Evolutionary conservation across 2,329 filamentous ascomycete genomes (phyloP), one percentile per base, ranked within the genome.

Genomic region (Nemania abortiva): DNA sequence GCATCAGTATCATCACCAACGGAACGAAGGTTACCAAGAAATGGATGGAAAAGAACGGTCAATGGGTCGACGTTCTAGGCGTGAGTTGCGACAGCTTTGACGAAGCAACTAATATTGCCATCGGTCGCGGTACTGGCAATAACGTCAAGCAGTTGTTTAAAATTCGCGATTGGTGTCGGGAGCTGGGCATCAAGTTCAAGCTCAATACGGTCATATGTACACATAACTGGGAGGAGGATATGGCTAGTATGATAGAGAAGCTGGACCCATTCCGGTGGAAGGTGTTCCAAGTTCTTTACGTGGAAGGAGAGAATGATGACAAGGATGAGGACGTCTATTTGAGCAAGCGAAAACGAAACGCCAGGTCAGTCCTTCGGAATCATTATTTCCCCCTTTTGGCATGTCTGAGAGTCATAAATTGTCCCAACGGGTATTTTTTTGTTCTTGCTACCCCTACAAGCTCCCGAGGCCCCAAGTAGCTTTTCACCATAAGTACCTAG

Each of bases 1-100:
- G 82, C 15, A 80, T 88, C 7, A 84, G 82, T 9, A 86, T 89
- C 69, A 84, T 88, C 63, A 84, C 81, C 60, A 88, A 89, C 73
- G 86, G 86, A 11, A 86, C 81, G 56, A 79, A 81, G 45, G 78
- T 88, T 34, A 83, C 66, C 7, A 75, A 82, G 69, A 73, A 73
- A 10, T 88, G 82, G 76, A 73, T 88, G 45, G 68, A 76, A 3
- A 60, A 81, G 55, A 76, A 85, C 57, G 82, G 79, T 9, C 70
- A 72, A n/a, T 82, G 83, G 70, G 73, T 88, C 45, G 86, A 88
- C 73, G 85, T 88, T 59, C 75, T 89, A 18, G 86, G 84, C n/a
- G 81, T 88, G 0, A 85, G 82, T 13, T 89, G 86, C 74, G 86
- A 88, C 74, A 87, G 84, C 6, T 88, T 88, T 72, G 69, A 86